phyloP scores from a whole-genome alignment of 164 flowering plant species.

The Nymphaea thermarum region DNA sequence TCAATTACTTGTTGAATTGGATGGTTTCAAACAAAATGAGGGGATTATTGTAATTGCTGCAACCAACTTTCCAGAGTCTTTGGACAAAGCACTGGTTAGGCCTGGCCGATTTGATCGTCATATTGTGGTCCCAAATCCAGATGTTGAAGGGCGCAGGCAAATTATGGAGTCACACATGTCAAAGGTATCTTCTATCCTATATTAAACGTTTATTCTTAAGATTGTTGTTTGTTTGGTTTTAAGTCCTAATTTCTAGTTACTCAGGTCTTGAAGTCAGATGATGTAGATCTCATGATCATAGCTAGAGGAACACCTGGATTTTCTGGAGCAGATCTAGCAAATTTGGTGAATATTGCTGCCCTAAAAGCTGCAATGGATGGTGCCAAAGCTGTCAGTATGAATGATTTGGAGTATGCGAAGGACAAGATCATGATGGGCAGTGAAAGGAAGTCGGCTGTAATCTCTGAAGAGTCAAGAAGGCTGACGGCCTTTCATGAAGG shows the following conservation, averaged over 20 bases:
- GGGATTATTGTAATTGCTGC: slow-evolving; percentile 98
- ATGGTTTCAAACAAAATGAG: slow-evolving; percentile 95
- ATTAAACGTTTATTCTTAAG: too few species aligned
- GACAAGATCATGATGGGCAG: slow-evolving; percentile 91
- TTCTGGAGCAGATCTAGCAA: slow-evolving; percentile 93
- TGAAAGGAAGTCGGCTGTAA: slow-evolving; percentile 90
- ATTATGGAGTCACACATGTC: slow-evolving; percentile 89
- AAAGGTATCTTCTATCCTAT: slow-evolving; percentile 36
- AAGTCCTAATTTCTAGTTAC: not conserved
- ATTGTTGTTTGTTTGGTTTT: not conserved
- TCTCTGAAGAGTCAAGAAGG: slow-evolving; percentile 75
- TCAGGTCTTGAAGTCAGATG: slow-evolving; percentile 84
- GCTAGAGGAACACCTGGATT: slow-evolving; percentile 97
- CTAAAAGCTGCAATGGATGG: slow-evolving; percentile 93
- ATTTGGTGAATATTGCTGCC: slow-evolving; percentile 84
- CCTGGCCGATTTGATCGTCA: slow-evolving; percentile 97
- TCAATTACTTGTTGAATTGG: slow-evolving; percentile 93
- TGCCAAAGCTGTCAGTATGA: slow-evolving; percentile 77
- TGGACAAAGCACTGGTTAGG: slow-evolving; percentile 92
- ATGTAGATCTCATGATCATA: slow-evolving; percentile 86
- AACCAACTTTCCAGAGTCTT: slow-evolving; percentile 87
- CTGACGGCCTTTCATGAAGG: slow-evolving; percentile 95
- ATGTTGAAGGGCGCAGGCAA: slow-evolving; percentile 94
- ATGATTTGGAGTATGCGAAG: slow-evolving; percentile 73
- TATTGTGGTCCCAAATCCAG: slow-evolving; percentile 94